Percentiles rank a stretch among this genome's conserved stretches.
phyloP scores from a whole-genome alignment of 192 early-diverging fungal genomes.

The Coemansia sp. region DNA sequence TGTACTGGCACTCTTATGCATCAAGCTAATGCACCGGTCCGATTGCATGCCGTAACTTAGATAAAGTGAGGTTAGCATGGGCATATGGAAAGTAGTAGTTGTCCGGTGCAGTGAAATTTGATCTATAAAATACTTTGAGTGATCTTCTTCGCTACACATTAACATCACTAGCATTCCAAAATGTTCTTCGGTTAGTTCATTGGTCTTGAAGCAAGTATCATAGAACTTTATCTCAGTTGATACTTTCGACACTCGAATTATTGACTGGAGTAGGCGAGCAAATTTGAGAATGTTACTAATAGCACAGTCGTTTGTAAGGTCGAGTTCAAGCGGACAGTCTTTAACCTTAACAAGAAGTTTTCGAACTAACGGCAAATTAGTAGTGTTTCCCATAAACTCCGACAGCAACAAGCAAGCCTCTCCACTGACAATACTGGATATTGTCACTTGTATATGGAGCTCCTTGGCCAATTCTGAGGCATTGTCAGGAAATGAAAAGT shows the following conservation, averaged over 20 bases:
- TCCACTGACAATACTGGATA: background rate
- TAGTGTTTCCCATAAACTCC: background rate
- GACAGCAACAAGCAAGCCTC: background rate
- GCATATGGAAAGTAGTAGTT: background rate
- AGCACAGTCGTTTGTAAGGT: background rate
- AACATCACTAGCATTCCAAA: background rate
- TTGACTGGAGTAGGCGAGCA: background rate
- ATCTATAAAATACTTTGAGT: background rate
- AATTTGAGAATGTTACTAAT: background rate
- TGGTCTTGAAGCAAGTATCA: background rate
- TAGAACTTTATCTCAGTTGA: background rate
- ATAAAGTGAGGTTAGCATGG: background rate
- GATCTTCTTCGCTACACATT: background rate
- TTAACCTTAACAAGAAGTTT: background rate
- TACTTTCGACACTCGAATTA: background rate
- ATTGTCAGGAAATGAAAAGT: background rate
- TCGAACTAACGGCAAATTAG: background rate
- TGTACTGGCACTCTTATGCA: background rate
- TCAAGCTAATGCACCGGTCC: background rate
- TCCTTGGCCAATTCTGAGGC: background rate
- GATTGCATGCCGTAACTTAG: background rate
- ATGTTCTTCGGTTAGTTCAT: background rate
- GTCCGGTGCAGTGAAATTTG: background rate
- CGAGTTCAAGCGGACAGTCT: background rate
- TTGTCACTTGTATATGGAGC: background rate